phyloP scores from a whole-genome alignment of 2,329 filamentous ascomycete species.

The Epicoccum sorghinum region DNA sequence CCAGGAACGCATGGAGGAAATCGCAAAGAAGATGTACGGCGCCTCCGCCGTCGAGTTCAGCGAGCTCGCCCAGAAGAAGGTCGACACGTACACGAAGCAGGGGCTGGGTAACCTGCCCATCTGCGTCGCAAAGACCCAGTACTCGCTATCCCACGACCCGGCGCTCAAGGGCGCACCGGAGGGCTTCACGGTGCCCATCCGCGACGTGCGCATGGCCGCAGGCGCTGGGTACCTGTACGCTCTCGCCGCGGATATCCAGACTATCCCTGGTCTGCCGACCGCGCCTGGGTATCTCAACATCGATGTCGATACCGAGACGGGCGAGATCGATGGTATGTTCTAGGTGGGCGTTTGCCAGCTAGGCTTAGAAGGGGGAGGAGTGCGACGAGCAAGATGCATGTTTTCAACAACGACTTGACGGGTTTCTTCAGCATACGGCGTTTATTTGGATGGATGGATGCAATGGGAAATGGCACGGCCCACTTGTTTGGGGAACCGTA shows the following conservation, averaged over 20 bases:
- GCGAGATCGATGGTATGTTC: conserved; percentile 74
- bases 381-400: too few species aligned
- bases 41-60: conserved; percentile 89
- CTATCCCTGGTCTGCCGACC: conserved; percentile 92
- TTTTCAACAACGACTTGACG: too few species aligned
- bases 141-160: conserved; percentile 91
- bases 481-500: too few species aligned
- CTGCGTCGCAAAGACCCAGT: conserved; percentile 98
- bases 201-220: conserved; percentile 91
- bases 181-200: conserved; percentile 92
- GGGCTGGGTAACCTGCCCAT: conserved; percentile 93
- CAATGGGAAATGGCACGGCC: too few species aligned
- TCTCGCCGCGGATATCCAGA: conserved; percentile 96
- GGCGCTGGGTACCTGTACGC: conserved; percentile 85
- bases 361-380: too few species aligned
- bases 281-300: conserved; percentile 96
- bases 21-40: conserved; percentile 93
- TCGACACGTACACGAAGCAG: conserved; percentile 91
- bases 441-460: too few species aligned
- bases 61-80: conserved; percentile 92
- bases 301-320: conserved; percentile 65
- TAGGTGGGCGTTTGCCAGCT: conserved; percentile 53
- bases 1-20: conserved; percentile 87
- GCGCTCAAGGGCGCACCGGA: conserved; percentile 92
- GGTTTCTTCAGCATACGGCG: too few species aligned